phyloP scores from a whole-genome alignment of 129 eudicot genomes.

The Saussurea involucrata region DNA sequence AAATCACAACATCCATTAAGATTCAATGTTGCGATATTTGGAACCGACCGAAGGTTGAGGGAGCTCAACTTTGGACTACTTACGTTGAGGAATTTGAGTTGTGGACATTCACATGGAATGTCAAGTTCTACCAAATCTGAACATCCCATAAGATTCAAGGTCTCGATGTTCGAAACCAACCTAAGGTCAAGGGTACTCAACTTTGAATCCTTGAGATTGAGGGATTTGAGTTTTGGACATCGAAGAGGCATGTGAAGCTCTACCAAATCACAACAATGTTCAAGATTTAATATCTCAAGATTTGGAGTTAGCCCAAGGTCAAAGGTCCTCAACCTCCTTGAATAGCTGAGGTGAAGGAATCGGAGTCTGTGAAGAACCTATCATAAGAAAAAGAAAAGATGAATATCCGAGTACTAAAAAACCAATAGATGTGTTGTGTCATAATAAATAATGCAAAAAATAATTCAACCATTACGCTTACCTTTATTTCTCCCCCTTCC shows the following conservation, averaged over 20 bases:
- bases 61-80: not conserved
- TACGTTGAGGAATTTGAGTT: not conserved
- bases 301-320: not conserved
- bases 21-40: not conserved
- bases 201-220: not conserved
- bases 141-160: not conserved
- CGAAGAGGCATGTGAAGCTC: not conserved
- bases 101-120: not conserved
- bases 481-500: not conserved
- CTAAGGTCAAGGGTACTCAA: not conserved
- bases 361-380: not conserved
- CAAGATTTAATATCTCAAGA: not conserved
- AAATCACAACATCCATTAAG: not conserved
- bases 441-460: not conserved
- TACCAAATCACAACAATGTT: not conserved
- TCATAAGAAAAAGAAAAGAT: not conserved
- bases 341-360: not conserved
- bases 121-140: not conserved
- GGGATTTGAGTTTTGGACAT: not conserved
- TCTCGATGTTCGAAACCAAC: not conserved
- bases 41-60: not conserved
- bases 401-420: not conserved
- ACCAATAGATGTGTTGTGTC: not conserved
- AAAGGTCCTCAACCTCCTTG: not conserved
- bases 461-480: not conserved